Base-by-base conservation (phyloP, 345 rosid species). In the Lepidium aucheri region DNA sequence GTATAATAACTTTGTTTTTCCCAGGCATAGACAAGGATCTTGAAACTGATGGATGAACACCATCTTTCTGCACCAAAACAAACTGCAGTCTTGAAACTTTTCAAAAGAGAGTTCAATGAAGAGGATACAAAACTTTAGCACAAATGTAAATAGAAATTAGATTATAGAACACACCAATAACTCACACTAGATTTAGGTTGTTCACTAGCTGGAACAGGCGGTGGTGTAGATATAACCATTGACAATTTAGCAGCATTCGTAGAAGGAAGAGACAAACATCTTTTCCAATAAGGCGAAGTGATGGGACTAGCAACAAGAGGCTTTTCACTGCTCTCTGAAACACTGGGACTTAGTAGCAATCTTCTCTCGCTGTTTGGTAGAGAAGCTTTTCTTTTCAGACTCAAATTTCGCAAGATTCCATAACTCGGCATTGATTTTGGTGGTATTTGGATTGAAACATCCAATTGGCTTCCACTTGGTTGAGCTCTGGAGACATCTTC, bases 221-320 rank as follows among this genome's bases (percentile, higher is more conserved):
- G 95, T 24, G 78, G 95, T 24, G 78, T 68, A 5, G 80, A 14
- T 53, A 68, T 64, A 7, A 77, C 70, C 10, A 88, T 83, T 34
- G 96, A 82, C 77, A 84, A 50, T 20, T 80, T 79, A 36, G 94
- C 75, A 56, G 86, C 83, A 63, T 76, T 91, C 0, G 82, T 77
- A 47, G 85, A 87, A 9, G 96, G 98, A 70, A 90, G 94, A 42
- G 98, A 93, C 33, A 83, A 60, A 63, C 96, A 85, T 75, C 82
- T 83, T 57, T 85, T 67, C 96, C 95, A 79, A 68, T 77, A 73
- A 63, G 84, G 81, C 0, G 87, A 76, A 6, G 85, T 51, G 53
- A 70, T 42, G 3, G 83, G 50, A 72, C 57, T 56, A 38, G 83
- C 56, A 46, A 77, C 49, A 33, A 59, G 73, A 73, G 96, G 83